Evolutionary conservation across 1,284 basidiomycete genomes (phyloP), one percentile per base, ranked within the genome.

Genomic region (Trametes sp.): DNA sequence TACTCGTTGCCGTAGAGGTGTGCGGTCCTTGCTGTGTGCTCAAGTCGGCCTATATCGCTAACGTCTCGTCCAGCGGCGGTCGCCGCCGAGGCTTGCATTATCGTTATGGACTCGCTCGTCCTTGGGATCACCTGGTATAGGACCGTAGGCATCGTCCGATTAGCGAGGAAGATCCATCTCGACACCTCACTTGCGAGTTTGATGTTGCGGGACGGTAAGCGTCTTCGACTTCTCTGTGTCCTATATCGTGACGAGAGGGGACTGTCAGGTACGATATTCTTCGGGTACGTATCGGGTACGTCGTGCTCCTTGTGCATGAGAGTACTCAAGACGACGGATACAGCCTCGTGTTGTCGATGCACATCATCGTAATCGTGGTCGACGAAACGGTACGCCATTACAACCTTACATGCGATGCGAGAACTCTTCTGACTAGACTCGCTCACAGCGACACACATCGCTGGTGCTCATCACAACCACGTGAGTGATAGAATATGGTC

Each of bases 61-160:
- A 23, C 23, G 2, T 29, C 29, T 10, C 33, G n/a, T 26, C 1
- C 24, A 61, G 61, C 42, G 8, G 24, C 42, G 19, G 42, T 58
- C 36, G 26, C 42, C n/a, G 5, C 53, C 5, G 38, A 55, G 24
- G 46, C n/a, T 3, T 57, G 21, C 9, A 11, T 35, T 2, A 42
- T 58, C 23, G 7, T 61, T 33, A 44, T 19, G 28, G 59, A 52
- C 21, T 2, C 38, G 4, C n/a, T 66, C 42, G 58, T 66, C 33
- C 19, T 66, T 13, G 57, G 13, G 1, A 61, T 66, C 41, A 66
- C 64, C n/a, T 66, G 64, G 64, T 66, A 66, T 31, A 50, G 59
- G 14, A 66, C 64, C 14, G 45, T 38, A 0, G 61, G 61, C 5
- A 53, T 60, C 11, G 36, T 57, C 2, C 14, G 54, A 7, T 42